phyloP scores from a whole-genome alignment of 352 stramenopile genomes.

The Elongisporangium prolatum region DNA sequence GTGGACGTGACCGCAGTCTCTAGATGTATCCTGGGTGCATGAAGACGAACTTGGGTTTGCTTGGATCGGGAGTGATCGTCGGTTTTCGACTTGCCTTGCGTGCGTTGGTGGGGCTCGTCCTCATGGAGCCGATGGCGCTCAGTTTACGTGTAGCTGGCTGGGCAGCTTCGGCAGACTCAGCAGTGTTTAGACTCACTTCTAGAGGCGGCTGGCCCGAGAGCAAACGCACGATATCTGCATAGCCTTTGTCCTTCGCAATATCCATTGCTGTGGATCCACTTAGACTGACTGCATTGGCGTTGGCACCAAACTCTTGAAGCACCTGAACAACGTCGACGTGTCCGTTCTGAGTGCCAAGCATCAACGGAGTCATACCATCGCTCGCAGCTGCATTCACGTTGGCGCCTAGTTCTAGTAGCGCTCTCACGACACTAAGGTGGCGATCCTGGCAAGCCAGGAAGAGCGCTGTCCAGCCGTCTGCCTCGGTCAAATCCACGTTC shows the following conservation, averaged over 20 bases:
- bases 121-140: background rate
- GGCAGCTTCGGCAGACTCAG: background rate
- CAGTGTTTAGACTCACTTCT: background rate
- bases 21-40: background rate
- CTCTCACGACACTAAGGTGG: conserved; percentile 9
- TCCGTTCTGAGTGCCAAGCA: conserved; percentile 19
- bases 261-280: conserved; percentile 12
- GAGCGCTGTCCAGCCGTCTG: conserved; percentile 16
- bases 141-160: background rate
- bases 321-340: conserved; percentile 12
- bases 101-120: background rate
- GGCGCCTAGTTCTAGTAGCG: conserved; percentile 10
- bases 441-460: conserved; percentile 19
- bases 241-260: background rate
- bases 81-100: background rate
- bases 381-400: conserved; percentile 5
- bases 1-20: background rate
- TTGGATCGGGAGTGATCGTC: background rate
- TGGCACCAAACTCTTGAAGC: conserved; percentile 7
- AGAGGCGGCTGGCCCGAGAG: background rate
- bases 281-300: conserved; percentile 10
- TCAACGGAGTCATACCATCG: conserved; percentile 21
- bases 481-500: conserved; percentile 9
- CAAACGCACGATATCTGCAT: background rate
- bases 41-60: background rate